phyloP scores from a whole-genome alignment of 495 filamentous ascomycete species.

The Talaromyces proteolyticus region DNA sequence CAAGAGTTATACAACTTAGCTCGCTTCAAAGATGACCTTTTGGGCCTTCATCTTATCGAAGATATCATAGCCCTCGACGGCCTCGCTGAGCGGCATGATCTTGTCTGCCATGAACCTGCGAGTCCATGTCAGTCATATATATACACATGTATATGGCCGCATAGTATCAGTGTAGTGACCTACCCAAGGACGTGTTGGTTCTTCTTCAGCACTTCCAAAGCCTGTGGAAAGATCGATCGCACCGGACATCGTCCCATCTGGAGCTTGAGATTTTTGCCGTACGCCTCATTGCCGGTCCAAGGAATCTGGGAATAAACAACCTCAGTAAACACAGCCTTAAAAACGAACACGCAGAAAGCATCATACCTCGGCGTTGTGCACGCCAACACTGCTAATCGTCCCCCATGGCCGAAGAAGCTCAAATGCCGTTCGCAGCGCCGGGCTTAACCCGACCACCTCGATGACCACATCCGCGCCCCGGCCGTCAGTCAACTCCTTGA shows the following conservation, averaged over 20 bases:
- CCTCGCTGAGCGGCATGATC: slow-evolving; percentile 81
- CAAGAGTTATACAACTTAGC: neutral
- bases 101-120: slow-evolving; percentile 87
- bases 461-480: slow-evolving; percentile 87
- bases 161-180: slow-evolving; percentile 21
- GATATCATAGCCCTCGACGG: slow-evolving; percentile 82
- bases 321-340: neutral
- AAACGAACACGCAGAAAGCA: neutral
- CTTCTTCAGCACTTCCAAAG: slow-evolving; percentile 70
- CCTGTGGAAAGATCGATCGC: slow-evolving; percentile 71
- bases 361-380: slow-evolving; percentile 80
- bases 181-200: slow-evolving; percentile 80
- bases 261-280: slow-evolving; percentile 83
- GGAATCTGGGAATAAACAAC: slow-evolving; percentile 54
- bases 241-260: slow-evolving; percentile 96
- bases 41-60: slow-evolving; percentile 92
- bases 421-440: slow-evolving; percentile 76
- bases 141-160: neutral
- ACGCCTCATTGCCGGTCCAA: slow-evolving; percentile 76
- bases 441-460: slow-evolving; percentile 84
- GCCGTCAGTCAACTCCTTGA: slow-evolving; percentile 73
- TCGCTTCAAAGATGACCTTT: slow-evolving; percentile 63
- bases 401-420: slow-evolving; percentile 86
- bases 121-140: slow-evolving; percentile 15
- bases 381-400: slow-evolving; percentile 80